Evolutionary conservation across 2,329 filamentous ascomycete genomes (phyloP).

Genomic region (Trichoderma polysporum): DNA sequence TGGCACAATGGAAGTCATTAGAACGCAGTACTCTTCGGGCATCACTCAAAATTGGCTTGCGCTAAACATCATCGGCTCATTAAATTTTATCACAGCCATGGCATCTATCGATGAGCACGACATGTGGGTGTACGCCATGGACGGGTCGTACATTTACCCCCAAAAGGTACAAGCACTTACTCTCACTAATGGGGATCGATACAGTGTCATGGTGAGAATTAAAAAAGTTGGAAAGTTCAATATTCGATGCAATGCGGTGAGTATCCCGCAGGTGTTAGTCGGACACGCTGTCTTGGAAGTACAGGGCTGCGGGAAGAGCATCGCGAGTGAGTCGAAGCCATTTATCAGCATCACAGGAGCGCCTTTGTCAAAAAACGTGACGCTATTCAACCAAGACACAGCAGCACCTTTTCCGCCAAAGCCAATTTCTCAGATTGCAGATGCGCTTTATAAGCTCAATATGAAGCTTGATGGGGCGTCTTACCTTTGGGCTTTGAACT

Average conservation of each 20-base stretch:
- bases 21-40: constrained; percentile 28
- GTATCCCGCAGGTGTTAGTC: constrained; percentile 54
- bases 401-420: constrained; percentile 50
- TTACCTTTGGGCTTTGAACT: constrained; percentile 56
- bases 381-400: constrained; percentile 43
- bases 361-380: constrained; percentile 41
- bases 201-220: constrained; percentile 50
- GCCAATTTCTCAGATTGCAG: constrained; percentile 41
- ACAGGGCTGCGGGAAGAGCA: background rate
- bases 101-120: constrained; percentile 54
- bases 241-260: constrained; percentile 52
- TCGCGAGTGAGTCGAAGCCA: constrained; percentile 33
- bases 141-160: constrained; percentile 55
- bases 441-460: constrained; percentile 46
- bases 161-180: constrained; percentile 47
- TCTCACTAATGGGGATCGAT: constrained; percentile 52
- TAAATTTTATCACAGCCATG: constrained; percentile 45
- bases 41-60: constrained; percentile 45
- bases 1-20: constrained; percentile 45
- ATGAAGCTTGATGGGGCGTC: constrained; percentile 43
- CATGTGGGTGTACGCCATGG: constrained; percentile 55
- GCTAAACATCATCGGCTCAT: constrained; percentile 54
- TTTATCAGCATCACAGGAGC: constrained; percentile 52
- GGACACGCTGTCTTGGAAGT: constrained; percentile 51
- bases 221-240: constrained; percentile 51